Evolutionary conservation across 1,284 basidiomycete genomes (phyloP), one percentile per base, ranked within the genome.

Genomic region (Prillingera fragicola): DNA sequence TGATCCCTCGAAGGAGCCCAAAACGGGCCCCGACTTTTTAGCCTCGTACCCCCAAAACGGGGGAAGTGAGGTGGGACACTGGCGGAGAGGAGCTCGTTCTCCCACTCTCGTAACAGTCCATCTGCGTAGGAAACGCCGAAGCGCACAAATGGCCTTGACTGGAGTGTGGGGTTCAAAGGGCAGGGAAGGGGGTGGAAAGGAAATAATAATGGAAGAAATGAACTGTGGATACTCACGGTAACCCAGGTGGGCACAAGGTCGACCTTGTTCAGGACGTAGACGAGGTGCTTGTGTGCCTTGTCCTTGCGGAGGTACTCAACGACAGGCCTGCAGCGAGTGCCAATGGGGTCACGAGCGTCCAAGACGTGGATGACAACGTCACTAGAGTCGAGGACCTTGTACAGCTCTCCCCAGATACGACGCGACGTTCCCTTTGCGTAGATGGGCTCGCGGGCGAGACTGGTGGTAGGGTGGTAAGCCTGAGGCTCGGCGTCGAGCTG

Each of bases 221-320:
- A 37, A 29, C 6, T 23, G 2, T 6, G 32, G 27, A 34, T 29
- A 80, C 88, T 75, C 73, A 95, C 92, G 23, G 94, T 96, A 33
- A 96, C 94, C 95, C 95, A 99, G 57, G 89, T 96, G 5, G 94
- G 95, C 8, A 98, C 92, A 38, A 98, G 75, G 72, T 97, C 94
- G 66, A 95, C 95, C 76, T 99, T 99, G 78, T 99, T 99, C 59
- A 99, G 82, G 37, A 99, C 80, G 51, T 95, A 83, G 14, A 98
- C 88, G 48, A 99, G 81, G 68, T 97, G 92, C 73, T 98, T 98
- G 74, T 95, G 90, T 15, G 88, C 80, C 73, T 96, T 97, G 72
- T 98, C 94, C 72, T 96, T 97, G 62, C 81, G 82, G 60, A 98
- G 78, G 64, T 87, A 96, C 57, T 94, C 88, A 47, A 97, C 80